These are phyloP conservation scores for Kwoniella sp. DNA, from an alignment of 768 basidiomycete species.

Conservation along the genomic window DNA sequence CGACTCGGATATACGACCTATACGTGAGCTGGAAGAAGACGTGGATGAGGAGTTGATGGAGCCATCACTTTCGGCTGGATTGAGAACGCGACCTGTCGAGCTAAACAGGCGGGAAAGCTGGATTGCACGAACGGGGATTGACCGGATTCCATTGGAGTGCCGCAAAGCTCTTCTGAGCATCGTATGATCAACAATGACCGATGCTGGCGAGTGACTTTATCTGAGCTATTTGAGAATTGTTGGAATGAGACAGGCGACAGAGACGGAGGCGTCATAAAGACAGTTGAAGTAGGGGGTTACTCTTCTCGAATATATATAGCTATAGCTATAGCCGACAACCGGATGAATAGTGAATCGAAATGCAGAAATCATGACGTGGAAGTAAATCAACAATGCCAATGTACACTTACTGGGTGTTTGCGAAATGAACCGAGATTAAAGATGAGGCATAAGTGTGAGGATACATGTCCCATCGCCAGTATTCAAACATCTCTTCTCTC, in stretches of 20 bases:
- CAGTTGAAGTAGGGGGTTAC: no score
- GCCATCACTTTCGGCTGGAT: not conserved
- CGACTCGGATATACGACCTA: not conserved
- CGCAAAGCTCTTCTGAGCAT: not conserved
- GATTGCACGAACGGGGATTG: not conserved
- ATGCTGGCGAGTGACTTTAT: no score
- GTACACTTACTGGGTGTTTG: not conserved
- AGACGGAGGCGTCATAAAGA: no score
- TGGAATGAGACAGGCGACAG: not conserved
- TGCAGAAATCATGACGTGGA: not conserved
- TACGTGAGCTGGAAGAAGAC: not conserved
- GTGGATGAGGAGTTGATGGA: not conserved
- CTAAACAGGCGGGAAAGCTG: not conserved
- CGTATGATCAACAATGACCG: not conserved
- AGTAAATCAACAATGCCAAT: not conserved
- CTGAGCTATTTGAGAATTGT: no score
- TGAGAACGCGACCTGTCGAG: not conserved
- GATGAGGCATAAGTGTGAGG: no score
- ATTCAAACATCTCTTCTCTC: not conserved
- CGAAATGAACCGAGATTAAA: not conserved
- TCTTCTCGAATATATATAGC: no score
- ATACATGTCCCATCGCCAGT: not conserved
- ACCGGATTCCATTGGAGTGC: not conserved
- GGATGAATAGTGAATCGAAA: not conserved
- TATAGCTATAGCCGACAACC: not conserved